Evolutionary conservation across 331 rosid genomes (phyloP), one percentile per base, ranked within the genome.

Genomic region (Phaseolus coccineus): DNA sequence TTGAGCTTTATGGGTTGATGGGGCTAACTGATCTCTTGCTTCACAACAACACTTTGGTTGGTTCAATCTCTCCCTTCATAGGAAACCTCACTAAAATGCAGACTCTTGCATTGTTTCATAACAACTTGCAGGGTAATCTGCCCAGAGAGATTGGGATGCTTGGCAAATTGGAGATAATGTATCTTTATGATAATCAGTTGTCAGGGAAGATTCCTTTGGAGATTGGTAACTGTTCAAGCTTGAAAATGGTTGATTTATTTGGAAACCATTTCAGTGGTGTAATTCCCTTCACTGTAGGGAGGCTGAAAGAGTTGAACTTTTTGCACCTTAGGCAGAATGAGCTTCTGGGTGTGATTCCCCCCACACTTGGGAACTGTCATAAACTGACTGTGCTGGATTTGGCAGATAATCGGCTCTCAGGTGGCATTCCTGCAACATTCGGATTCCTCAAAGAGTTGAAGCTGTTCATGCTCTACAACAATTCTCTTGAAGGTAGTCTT

Each of bases 71-170:
- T 33, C 91, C 96, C 3, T 61, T 55, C 73, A 46, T 91, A 31
- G 91, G 94, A 2, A 93, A 93, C 84, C 92, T 93, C 61, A 90
- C 83, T 50, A 79, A 83, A 46, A 52, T 91, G 65, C 65, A 80
- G 55, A 77, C 77, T 50, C 88, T 96, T 8, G 86, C 84, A 27
- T 42, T 96, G 82, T 90, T 71, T 68, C 89, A 89, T 67, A 96
- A 96, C 90, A 77, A 87, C 19, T 87, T 96, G 73, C 71, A 74
- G n/a, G 98, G 94, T 46, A 22, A 68, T 82, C 80, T 96, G 14
- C 99, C 99, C 0, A 84, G 72, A 47, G 98, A 91, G 87, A 86
- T 96, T 59, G 97, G 99, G 42, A 88, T n/a, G 90, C 97, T 96
- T 71, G 89, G 84, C 73, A 82, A 89, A 51, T 80, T 96, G 57